These are phyloP conservation scores for Fomitopsis serialis DNA, from an alignment of 768 basidiomycete species.

Conservation along the genomic window DNA sequence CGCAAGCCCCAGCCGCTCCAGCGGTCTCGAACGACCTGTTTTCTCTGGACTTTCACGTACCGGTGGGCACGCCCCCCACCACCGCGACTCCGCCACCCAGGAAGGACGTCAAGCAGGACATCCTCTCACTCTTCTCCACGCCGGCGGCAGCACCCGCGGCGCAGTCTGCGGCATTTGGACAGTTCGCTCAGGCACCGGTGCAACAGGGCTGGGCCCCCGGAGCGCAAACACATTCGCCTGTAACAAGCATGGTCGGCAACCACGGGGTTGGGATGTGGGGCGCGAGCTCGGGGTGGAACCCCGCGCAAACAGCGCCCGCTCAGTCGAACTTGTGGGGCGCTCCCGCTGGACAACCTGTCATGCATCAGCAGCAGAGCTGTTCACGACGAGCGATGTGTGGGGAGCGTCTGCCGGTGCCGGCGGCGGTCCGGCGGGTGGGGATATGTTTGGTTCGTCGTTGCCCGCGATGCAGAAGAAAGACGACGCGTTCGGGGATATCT, in stretches of 20 bases:
- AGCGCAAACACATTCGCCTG: constrained; percentile 31
- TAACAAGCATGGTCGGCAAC: constrained; percentile 45
- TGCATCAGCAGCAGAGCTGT: constrained; percentile 12
- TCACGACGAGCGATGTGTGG: constrained; percentile 57
- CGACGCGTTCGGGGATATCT: constrained; percentile 77
- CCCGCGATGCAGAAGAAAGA: constrained; percentile 53
- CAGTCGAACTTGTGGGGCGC: constrained; percentile 24
- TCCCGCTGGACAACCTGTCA: constrained; percentile 1
- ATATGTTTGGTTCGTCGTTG: constrained; percentile 32
- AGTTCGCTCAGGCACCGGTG: constrained; percentile 16
- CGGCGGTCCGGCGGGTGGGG: constrained; percentile 15
- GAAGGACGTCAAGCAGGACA: constrained; percentile 81
- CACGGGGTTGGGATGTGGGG: constrained; percentile 62
- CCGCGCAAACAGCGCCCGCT: constrained; percentile 28
- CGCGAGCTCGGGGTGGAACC: constrained; percentile 57
- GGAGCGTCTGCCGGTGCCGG: constrained; percentile 28
- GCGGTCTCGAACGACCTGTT: constrained; percentile 62
- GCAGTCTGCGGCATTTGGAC: constrained; percentile 22
- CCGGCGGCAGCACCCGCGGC: constrained; percentile 28
- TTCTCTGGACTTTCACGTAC: constrained; percentile 79
- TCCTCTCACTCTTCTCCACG: constrained; percentile 73
- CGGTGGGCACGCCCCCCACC: constrained; percentile 31
- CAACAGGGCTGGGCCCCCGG: constrained; percentile 17
- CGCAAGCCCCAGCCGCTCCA: constrained; percentile 15
- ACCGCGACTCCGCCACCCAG: constrained; percentile 31